These are phyloP conservation scores for Plectosphaerella cucumerina DNA, from an alignment of 2,329 filamentous ascomycete genomes.

Conservation along the genomic window DNA sequence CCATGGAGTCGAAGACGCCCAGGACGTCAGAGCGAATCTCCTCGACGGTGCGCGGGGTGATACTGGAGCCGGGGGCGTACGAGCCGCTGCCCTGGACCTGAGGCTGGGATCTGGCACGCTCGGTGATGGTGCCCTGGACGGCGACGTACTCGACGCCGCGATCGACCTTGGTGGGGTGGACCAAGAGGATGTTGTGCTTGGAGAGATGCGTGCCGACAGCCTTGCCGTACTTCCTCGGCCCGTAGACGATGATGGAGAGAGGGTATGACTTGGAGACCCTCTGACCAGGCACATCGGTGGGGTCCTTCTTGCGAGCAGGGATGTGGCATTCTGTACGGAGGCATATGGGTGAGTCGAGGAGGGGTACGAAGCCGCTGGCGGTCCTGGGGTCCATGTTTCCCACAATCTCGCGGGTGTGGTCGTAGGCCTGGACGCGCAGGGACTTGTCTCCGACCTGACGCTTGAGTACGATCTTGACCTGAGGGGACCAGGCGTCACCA, in stretches of 20 bases:
- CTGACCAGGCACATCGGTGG: constrained; percentile 61
- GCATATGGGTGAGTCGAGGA: constrained; percentile 65
- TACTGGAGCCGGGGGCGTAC: constrained; percentile 17
- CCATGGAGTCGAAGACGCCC: constrained; percentile 81
- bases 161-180: constrained; percentile 47
- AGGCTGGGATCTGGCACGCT: constrained; percentile 48
- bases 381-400: constrained; percentile 69
- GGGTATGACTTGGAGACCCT: constrained; percentile 56
- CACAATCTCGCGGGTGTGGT: constrained; percentile 67
- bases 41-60: constrained; percentile 64
- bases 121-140: background rate
- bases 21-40: constrained; percentile 83
- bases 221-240: constrained; percentile 60
- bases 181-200: constrained; percentile 62
- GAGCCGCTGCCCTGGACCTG: constrained; percentile 33
- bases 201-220: constrained; percentile 65
- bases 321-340: constrained; percentile 73
- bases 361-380: constrained; percentile 62
- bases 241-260: constrained; percentile 75
- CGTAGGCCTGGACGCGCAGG: constrained; percentile 66
- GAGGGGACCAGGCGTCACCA: constrained; percentile 60
- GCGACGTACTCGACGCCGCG: constrained; percentile 64
- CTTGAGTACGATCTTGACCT: constrained; percentile 68
- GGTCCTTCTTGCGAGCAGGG: constrained; percentile 57
- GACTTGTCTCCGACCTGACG: constrained; percentile 51